phyloP scores from a whole-genome alignment of 2,329 filamentous ascomycete genomes.

The Alternaria triticina region DNA sequence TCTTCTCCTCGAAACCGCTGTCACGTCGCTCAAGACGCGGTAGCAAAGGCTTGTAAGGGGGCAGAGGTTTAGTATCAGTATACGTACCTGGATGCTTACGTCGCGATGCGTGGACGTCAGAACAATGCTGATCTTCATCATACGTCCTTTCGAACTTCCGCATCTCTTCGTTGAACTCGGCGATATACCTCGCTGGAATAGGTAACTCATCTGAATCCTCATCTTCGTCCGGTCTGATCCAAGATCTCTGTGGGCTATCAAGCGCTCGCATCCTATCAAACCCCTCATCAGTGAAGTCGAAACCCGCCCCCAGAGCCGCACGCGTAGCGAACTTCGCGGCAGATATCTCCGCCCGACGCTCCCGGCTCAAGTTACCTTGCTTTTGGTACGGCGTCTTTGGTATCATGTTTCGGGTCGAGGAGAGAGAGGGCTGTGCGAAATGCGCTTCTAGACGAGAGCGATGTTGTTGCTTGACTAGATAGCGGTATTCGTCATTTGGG shows the following conservation, averaged over 20 bases:
- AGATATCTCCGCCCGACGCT: conserved; percentile 12
- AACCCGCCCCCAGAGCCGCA: conserved; percentile 11
- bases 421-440: not conserved
- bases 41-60: not conserved
- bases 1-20: not conserved
- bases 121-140: not conserved
- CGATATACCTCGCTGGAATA: conserved; percentile 18
- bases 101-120: not conserved
- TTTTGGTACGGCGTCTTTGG: conserved; percentile 7
- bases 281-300: conserved; percentile 11
- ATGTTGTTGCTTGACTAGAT: conserved; percentile 3
- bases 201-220: not conserved
- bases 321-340: conserved; percentile 19
- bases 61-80: not conserved
- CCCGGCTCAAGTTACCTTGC: not conserved
- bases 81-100: not conserved
- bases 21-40: not conserved
- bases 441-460: conserved; percentile 8
- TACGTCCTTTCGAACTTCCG: conserved; percentile 16
- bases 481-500: conserved; percentile 13
- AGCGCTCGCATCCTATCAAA: not conserved
- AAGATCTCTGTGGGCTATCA: not conserved
- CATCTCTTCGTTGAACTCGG: conserved; percentile 23
- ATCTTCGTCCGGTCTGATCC: not conserved
- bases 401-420: not conserved